phyloP scores from a whole-genome alignment of 139 green algal genomes.

The Pedinophyceae sp. region DNA sequence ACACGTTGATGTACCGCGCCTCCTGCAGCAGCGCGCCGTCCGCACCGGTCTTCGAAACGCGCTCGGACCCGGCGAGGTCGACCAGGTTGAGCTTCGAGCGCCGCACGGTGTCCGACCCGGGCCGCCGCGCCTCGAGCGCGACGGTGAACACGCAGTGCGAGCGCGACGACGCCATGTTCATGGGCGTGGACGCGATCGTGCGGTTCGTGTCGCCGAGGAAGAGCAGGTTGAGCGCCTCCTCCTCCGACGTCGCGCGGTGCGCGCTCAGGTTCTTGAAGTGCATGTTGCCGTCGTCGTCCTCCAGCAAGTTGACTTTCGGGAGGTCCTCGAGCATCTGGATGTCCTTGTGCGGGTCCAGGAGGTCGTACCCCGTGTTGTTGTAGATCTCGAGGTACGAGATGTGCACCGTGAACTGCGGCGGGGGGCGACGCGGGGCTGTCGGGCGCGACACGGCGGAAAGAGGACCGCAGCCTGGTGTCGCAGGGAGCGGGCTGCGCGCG shows the following conservation, averaged over 20 bases:
- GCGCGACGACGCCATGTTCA: conserved; percentile 66
- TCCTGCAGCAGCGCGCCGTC: conserved; percentile 51
- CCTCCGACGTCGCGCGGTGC: conserved; percentile 52
- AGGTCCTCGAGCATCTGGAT: conserved; percentile 51
- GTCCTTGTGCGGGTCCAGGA: conserved; percentile 59
- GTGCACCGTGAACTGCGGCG: conserved; percentile 25
- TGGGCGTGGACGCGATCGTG: conserved; percentile 37
- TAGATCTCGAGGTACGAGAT: conserved; percentile 83
- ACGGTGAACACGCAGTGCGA: conserved; percentile 78
- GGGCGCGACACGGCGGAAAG: not conserved
- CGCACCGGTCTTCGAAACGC: conserved; percentile 42
- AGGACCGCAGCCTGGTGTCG: not conserved
- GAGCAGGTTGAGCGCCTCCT: conserved; percentile 80
- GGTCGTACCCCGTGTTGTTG: conserved; percentile 69
- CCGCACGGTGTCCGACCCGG: conserved; percentile 41
- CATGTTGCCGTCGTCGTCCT: conserved; percentile 19
- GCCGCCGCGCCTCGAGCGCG: conserved; percentile 37
- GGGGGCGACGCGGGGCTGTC: not conserved
- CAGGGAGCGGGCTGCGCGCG: no score
- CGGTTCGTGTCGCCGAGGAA: not conserved
- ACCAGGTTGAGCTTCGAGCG: conserved; percentile 57
- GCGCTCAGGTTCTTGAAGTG: conserved; percentile 34
- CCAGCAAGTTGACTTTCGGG: conserved; percentile 28
- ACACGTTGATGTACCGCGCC: conserved; percentile 78
- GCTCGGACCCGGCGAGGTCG: conserved; percentile 49